A percentile compares a stretch with the other conserved stretches of the same genome.
Conservation (phyloP, 441 rosid species). For the Adansonia grandidieri region DNA sequence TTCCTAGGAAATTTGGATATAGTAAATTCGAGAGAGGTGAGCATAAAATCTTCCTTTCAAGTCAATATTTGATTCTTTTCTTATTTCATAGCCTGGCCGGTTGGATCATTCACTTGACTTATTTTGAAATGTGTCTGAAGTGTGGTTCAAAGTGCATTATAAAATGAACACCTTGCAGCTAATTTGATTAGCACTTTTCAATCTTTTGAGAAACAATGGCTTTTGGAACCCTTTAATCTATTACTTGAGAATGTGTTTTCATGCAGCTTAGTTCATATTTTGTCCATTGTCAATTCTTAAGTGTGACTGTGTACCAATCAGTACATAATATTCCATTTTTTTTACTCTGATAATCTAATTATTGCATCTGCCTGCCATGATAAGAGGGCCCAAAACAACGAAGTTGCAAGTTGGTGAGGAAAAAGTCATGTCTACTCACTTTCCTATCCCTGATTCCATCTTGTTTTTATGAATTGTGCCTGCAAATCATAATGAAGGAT, state of each 20-base stretch:
- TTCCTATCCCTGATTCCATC: background rate
- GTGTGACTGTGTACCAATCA: background rate
- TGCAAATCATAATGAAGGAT: background rate
- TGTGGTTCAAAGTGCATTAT: background rate
- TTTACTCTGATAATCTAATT: background rate
- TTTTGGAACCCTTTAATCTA: background rate
- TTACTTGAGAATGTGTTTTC: background rate
- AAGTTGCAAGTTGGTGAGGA: background rate
- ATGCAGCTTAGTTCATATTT: slow-evolving; percentile 4
- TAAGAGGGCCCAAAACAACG: background rate
- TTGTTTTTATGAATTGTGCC: background rate
- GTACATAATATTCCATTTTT: background rate
- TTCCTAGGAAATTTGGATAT: slow-evolving; percentile 72
- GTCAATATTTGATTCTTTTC: background rate
- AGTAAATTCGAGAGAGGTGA: slow-evolving; percentile 73
- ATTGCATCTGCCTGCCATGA: background rate
- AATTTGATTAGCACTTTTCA: background rate
- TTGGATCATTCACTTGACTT: background rate
- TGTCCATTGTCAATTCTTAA: background rate
- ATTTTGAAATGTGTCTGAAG: background rate
- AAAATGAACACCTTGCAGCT: background rate
- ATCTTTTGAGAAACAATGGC: background rate
- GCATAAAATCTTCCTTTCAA: slow-evolving; percentile 16
- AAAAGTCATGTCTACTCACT: background rate
- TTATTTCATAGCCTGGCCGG: background rate